phyloP scores from a whole-genome alignment of 2,329 filamentous ascomycete species.

The Hymenoscyphus salicellus region DNA sequence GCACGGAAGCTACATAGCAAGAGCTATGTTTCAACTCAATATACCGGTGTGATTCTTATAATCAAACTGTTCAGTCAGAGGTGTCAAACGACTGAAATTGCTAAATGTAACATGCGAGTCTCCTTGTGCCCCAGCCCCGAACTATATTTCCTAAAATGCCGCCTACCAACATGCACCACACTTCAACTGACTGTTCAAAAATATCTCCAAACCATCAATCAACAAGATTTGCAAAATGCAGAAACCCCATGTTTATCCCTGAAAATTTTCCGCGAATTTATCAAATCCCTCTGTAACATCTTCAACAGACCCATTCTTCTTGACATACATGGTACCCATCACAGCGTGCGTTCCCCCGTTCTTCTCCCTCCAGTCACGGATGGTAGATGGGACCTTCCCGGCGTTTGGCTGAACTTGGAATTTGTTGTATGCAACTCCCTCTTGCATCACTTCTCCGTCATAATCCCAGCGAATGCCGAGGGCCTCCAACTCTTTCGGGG shows the following conservation, averaged over 20 bases:
- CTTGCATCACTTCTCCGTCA: constrained; percentile 10
- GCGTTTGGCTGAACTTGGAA: constrained; percentile 13
- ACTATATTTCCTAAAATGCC: too few species aligned
- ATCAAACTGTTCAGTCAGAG: too few species aligned
- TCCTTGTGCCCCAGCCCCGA: too few species aligned
- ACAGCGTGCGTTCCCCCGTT: constrained; percentile 13
- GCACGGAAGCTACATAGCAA: too few species aligned
- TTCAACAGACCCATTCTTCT: constrained; percentile 9
- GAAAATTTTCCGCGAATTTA: constrained; percentile 7
- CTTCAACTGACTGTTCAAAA: too few species aligned
- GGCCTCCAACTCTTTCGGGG: constrained; percentile 12
- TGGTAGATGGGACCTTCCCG: constrained; percentile 6
- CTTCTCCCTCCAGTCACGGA: constrained; percentile 14
- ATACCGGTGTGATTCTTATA: too few species aligned
- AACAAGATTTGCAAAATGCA: too few species aligned
- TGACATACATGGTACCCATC: constrained; percentile 13
- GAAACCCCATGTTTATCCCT: not conserved
- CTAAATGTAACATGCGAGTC: too few species aligned
- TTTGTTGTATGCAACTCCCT: constrained; percentile 11
- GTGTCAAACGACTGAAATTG: too few species aligned
- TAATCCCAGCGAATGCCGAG: constrained; percentile 13
- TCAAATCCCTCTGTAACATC: constrained; percentile 8
- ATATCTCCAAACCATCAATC: too few species aligned
- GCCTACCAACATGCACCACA: too few species aligned
- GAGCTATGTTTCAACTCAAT: too few species aligned